A percentile compares a stretch with the other conserved stretches of the same genome.
Evolutionary conservation across 352 stramenopile species (phyloP).

Genomic region (Pythium insidiosum): DNA sequence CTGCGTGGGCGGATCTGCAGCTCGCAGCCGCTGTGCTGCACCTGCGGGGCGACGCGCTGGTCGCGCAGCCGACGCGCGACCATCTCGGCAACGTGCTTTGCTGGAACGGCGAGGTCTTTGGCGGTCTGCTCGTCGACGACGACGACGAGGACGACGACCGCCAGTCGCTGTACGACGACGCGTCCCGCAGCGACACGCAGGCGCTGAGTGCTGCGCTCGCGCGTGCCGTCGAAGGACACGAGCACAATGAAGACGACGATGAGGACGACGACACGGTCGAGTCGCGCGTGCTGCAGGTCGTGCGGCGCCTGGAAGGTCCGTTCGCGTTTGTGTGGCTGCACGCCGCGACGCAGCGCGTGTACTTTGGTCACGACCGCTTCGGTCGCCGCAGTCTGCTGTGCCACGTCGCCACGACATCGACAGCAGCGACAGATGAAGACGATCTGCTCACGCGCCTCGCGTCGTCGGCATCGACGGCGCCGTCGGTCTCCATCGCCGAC

Average conservation of each 20-base stretch:
- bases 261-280: constrained; percentile 16
- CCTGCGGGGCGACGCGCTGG: constrained; percentile 66
- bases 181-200: constrained; percentile 30
- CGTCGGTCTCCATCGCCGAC: constrained; percentile 6
- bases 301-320: constrained; percentile 49
- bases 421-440: constrained; percentile 3
- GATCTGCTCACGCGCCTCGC: constrained; percentile 18
- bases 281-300: constrained; percentile 22
- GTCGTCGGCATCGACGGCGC: neutral
- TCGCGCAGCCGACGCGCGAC: constrained; percentile 79
- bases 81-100: constrained; percentile 53
- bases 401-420: no score
- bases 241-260: constrained; percentile 7
- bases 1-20: constrained; percentile 47
- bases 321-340: constrained; percentile 86
- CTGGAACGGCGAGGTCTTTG: constrained; percentile 94
- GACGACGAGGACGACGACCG: no score
- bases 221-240: no score
- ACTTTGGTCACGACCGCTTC: constrained; percentile 89
- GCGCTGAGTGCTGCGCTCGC: constrained; percentile 37
- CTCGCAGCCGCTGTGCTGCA: constrained; percentile 90
- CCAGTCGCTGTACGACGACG: constrained; percentile 1
- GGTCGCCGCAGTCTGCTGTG: constrained; percentile 87
- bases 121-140: no score
- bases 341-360: constrained; percentile 46